Percentiles rank a stretch among this genome's conserved stretches.
phyloP scores from a whole-genome alignment of 345 rosid species.

The Raphanus raphanistrum region DNA sequence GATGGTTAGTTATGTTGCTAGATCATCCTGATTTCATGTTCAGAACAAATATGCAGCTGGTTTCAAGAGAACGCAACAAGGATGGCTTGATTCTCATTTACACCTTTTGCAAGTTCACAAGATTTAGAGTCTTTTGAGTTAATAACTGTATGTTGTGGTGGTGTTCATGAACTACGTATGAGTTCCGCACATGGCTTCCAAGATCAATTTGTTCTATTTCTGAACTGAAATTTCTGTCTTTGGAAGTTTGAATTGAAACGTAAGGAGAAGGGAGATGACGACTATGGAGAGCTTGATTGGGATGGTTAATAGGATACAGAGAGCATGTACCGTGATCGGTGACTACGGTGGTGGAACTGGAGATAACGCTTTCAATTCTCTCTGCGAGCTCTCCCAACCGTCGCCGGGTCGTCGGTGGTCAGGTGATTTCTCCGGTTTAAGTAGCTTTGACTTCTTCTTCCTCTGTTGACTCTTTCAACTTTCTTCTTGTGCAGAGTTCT shows the following conservation, averaged over 20 bases:
- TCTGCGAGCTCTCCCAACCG: constrained; percentile 97
- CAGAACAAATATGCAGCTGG: too few species aligned
- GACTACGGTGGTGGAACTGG: constrained; percentile 76
- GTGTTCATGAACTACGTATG: too few species aligned
- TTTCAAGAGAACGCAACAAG: too few species aligned
- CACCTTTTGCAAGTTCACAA: too few species aligned
- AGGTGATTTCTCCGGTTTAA: constrained; percentile 41
- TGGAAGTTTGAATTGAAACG: not conserved
- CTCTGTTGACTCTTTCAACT: not conserved
- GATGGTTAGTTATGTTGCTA: too few species aligned
- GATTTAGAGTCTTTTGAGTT: too few species aligned
- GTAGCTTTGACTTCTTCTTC: constrained; percentile 14
- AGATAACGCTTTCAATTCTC: constrained; percentile 64
- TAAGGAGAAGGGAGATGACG: constrained; percentile 51
- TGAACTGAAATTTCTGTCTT: not conserved
- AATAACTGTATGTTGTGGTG: too few species aligned
- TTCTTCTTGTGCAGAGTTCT: constrained; percentile 59
- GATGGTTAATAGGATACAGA: constrained; percentile 82
- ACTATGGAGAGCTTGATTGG: constrained; percentile 96
- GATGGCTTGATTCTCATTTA: too few species aligned
- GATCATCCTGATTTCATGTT: too few species aligned
- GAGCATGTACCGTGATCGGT: constrained; percentile 91
- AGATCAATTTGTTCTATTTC: not conserved
- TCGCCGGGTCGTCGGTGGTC: constrained; percentile 84
- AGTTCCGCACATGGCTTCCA: too few species aligned